Conservation (phyloP, 306 rosid genomes). For the Hippophae gyantsensis region DNA sequence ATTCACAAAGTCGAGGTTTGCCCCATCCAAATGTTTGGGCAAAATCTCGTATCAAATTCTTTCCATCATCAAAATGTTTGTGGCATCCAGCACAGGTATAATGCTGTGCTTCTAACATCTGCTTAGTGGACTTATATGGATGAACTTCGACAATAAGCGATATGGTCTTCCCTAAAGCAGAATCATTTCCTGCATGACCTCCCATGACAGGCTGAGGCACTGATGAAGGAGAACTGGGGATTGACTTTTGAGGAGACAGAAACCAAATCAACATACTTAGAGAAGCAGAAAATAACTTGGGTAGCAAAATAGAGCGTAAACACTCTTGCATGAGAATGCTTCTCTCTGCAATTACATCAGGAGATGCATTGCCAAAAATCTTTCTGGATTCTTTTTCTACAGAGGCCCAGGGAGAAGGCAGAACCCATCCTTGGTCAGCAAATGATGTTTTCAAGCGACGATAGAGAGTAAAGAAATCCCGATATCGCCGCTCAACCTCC, state of each 20-base stretch:
- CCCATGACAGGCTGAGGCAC: conserved; percentile 25
- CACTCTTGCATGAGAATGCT: conserved; percentile 89
- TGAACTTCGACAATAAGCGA: conserved; percentile 84
- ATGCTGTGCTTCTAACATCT: conserved; percentile 84
- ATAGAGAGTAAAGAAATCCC: conserved; percentile 72
- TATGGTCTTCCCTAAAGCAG: conserved; percentile 73
- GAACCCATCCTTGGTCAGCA: conserved; percentile 57
- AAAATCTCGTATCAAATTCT: conserved; percentile 60
- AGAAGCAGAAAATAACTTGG: conserved; percentile 46
- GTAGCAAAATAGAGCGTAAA: conserved; percentile 56
- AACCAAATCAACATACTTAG: conserved; percentile 68
- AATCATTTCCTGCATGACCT: conserved; percentile 29
- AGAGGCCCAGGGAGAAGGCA: conserved; percentile 82
- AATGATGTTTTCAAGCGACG: conserved; percentile 59
- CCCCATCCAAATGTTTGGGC: conserved; percentile 95
- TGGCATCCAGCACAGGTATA: conserved; percentile 89
- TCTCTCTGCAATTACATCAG: conserved; percentile 85
- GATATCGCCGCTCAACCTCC: conserved; percentile 92
- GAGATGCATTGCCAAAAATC: conserved; percentile 86
- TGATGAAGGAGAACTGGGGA: conserved; percentile 42
- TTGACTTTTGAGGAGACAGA: conserved; percentile 70
- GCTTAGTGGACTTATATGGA: conserved; percentile 62
- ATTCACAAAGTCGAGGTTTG: conserved; percentile 89
- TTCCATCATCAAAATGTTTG: conserved; percentile 72
- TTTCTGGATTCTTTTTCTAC: conserved; percentile 74